Percentiles rank a stretch among this genome's conserved stretches.
Conservation (phyloP, 2,329 filamentous ascomycete genomes). For the Lachnellula subtilissima region DNA sequence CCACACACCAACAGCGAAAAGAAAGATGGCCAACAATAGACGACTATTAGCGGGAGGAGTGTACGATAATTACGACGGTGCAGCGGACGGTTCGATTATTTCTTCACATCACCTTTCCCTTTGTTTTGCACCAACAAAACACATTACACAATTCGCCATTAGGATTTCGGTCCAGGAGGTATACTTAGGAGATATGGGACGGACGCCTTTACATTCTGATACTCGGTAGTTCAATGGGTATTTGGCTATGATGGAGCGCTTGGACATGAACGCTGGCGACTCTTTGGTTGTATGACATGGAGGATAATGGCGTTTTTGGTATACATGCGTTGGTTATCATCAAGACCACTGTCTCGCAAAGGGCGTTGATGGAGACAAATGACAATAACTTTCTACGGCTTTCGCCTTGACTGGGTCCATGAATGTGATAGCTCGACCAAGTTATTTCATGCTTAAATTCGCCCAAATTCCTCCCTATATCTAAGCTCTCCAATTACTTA, state of each 20-base stretch:
- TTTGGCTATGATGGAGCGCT: not conserved
- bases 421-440: not conserved
- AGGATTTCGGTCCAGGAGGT: not conserved
- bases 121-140: not conserved
- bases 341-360: not conserved
- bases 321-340: not conserved
- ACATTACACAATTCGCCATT: slow-evolving; percentile 1
- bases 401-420: not conserved
- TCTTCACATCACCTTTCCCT: not conserved
- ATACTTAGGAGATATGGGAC: not conserved
- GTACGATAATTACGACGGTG: slow-evolving; percentile 2
- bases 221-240: not conserved
- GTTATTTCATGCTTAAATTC: not conserved
- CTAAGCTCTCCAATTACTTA: slow-evolving; percentile 59
- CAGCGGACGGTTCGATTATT: not conserved
- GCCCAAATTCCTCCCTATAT: not conserved
- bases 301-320: not conserved
- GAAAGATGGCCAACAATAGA: slow-evolving; percentile 9
- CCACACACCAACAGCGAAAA: slow-evolving; percentile 13
- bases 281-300: not conserved
- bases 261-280: not conserved
- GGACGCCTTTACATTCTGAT: not conserved
- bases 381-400: not conserved
- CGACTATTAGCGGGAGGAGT: not conserved
- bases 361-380: not conserved